phyloP scores from a whole-genome alignment of 1,139 yeast species.

The Geotrichum macrosporum region DNA sequence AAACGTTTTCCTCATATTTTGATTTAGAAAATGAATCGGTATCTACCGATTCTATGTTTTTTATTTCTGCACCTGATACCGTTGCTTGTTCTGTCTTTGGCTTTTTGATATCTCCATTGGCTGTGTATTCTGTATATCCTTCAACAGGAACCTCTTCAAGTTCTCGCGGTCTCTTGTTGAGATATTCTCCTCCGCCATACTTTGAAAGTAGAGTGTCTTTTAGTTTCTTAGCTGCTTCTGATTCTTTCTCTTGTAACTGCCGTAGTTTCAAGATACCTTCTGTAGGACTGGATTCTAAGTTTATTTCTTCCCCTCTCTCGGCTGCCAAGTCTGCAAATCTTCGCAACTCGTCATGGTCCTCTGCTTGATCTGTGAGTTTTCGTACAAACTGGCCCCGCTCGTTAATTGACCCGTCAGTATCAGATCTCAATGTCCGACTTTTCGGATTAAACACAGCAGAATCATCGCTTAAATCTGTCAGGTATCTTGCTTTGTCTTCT shows the following conservation, averaged over 20 bases:
- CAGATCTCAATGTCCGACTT: conserved; percentile 45
- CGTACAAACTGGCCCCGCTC: conserved; percentile 54
- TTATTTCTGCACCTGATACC: conserved; percentile 16
- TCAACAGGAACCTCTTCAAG: conserved; percentile 27
- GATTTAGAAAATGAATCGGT: conserved; percentile 26
- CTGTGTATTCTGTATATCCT: conserved; percentile 29
- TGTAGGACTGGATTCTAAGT: conserved; percentile 60
- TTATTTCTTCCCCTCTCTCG: conserved; percentile 43
- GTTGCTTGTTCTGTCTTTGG: conserved; percentile 8
- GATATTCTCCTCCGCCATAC: conserved; percentile 40
- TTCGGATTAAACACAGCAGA: conserved; percentile 50
- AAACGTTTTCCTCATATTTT: conserved; percentile 42
- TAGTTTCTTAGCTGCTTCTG: conserved; percentile 35
- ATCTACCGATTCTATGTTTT: conserved; percentile 17
- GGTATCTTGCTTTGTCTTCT: conserved; percentile 52
- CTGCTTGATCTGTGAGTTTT: conserved; percentile 50
- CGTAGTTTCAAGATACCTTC: conserved; percentile 47
- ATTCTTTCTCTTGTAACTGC: conserved; percentile 40
- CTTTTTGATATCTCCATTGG: conserved; percentile 26
- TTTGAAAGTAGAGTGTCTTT: conserved; percentile 39
- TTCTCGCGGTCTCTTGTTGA: conserved; percentile 30
- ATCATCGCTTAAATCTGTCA: conserved; percentile 40
- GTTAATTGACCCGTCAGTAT: conserved; percentile 46
- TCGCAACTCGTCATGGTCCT: conserved; percentile 43
- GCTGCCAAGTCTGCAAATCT: conserved; percentile 51